Percentiles rank a stretch among this genome's conserved stretches.
These are phyloP conservation scores for Echites panduratus DNA, from an alignment of 257 asterid genomes.

Conservation along the genomic window DNA sequence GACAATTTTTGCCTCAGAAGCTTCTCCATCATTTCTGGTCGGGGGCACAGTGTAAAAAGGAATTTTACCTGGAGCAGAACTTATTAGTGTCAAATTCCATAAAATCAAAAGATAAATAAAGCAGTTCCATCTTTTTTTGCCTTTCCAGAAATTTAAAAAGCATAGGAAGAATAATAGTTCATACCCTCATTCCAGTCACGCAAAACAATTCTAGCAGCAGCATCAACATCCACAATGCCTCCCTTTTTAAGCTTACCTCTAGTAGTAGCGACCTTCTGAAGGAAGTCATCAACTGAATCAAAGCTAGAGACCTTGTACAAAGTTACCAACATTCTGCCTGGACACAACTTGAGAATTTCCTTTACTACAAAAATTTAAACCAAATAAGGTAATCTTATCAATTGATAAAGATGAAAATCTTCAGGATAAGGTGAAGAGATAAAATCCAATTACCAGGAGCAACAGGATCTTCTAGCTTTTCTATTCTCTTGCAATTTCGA, in stretches of 20 bases:
- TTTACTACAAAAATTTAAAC: constrained; percentile 45
- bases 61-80: constrained; percentile 77
- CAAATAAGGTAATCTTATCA: not conserved
- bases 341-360: constrained; percentile 88
- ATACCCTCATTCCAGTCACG: constrained; percentile 96
- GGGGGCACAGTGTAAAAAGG: constrained; percentile 97
- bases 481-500: constrained; percentile 92
- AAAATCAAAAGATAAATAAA: not conserved
- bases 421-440: not conserved
- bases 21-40: constrained; percentile 48
- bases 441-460: constrained; percentile 55
- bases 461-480: constrained; percentile 82
- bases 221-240: constrained; percentile 70
- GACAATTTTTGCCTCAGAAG: constrained; percentile 69
- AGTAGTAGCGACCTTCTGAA: constrained; percentile 72
- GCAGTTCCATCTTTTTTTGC: not conserved
- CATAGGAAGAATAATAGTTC: constrained; percentile 7
- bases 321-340: constrained; percentile 53
- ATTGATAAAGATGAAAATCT: not conserved
- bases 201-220: constrained; percentile 87
- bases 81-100: not conserved
- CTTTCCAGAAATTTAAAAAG: not conserved
- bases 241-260: constrained; percentile 94
- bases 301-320: constrained; percentile 71
- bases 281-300: constrained; percentile 80